Evolutionary conservation across 768 basidiomycete genomes (phyloP), one percentile per base, ranked within the genome.

Genomic region (Gloeopeniophorella convolvens): DNA sequence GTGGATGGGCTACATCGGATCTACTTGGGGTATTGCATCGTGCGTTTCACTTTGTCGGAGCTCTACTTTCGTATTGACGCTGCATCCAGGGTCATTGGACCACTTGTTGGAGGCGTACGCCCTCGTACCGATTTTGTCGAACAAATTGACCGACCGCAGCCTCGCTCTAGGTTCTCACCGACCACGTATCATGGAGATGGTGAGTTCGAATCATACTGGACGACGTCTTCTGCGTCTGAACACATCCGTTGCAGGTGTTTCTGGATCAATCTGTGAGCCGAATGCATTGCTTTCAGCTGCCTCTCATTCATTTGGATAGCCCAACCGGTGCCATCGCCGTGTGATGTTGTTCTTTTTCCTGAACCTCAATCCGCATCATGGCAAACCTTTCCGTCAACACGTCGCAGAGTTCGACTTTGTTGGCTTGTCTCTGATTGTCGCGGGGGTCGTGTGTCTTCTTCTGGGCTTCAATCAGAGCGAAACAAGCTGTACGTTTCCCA

Each of bases 171-270:
- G 85, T 66, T 11, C 78, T 89, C 51, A 78, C 85, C 0, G 79
- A 88, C 59, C 81, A 85, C 60, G 80, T 80, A 15, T 72, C 79
- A 2, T 90, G 88, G 88, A 67, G 88, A 68, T 90, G 88, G 88
- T 79, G 55, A 31, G 71, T 51, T 28, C n/a, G 10, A 31, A 16
- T 32, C 44, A 4, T 23, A 31, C 27, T 28, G 26, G 13, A n/a
- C n/a, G 5, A 56, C 20, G 54, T 55, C 16, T 32, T 48, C 23
- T 6, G 34, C 27, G 20, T 30, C 13, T 21, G 27, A 10, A 24
- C 32, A 31, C 35, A 24, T 35, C 51, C n/a, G 44, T 34, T 32
- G 5, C 41, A 80, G 78, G 79, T 85, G 82, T 63, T 87, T 87
- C 66, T 85, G 78, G 60, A 82, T 87, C 58, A 86, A 85, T 57